Percentiles rank a stretch among this genome's conserved stretches.
Evolutionary conservation across 23 red algal species (phyloP).

Genomic region (Pyropia yezoensis): DNA sequence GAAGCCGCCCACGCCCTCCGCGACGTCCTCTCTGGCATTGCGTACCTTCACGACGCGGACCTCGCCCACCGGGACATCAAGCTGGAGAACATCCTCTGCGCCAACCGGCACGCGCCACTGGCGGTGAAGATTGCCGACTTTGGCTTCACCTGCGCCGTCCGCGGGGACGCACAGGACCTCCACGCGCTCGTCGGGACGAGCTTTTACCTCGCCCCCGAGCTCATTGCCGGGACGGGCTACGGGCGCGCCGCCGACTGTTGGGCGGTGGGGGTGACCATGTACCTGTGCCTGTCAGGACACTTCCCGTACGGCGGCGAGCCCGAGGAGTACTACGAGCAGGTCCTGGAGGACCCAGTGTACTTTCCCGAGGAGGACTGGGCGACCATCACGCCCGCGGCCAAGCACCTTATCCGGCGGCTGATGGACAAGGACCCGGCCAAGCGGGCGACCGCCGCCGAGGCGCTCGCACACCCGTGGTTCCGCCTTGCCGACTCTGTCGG

Average conservation of each 20-base stretch:
- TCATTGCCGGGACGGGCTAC: slow-evolving; percentile 34
- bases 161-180: slow-evolving; percentile 13
- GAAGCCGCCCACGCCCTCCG: slow-evolving; percentile 16
- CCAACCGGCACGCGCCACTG: slow-evolving; percentile 5
- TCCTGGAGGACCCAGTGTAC: slow-evolving; percentile 35
- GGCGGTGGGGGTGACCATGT: slow-evolving; percentile 80
- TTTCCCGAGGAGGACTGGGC: slow-evolving; percentile 20
- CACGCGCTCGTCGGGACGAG: slow-evolving; percentile 51
- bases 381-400: slow-evolving; percentile 10
- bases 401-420: slow-evolving; percentile 36
- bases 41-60: slow-evolving; percentile 62
- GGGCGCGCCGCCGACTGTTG: slow-evolving; percentile 73
- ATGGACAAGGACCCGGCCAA: slow-evolving; percentile 52
- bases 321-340: slow-evolving; percentile 33
- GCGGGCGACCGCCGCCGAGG: slow-evolving; percentile 45
- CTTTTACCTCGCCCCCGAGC: slow-evolving; percentile 64
- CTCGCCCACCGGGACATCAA: slow-evolving; percentile 82
- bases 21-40: slow-evolving; percentile 60
- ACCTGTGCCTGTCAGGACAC: slow-evolving; percentile 56
- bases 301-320: slow-evolving; percentile 71
- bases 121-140: slow-evolving; percentile 79
- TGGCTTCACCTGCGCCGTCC: slow-evolving; percentile 38
- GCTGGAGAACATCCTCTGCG: slow-evolving; percentile 69
- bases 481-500: not conserved
- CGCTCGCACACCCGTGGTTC: slow-evolving; percentile 71